Conservation (phyloP, 345 rosid genomes). For the Murraya koenigii region DNA sequence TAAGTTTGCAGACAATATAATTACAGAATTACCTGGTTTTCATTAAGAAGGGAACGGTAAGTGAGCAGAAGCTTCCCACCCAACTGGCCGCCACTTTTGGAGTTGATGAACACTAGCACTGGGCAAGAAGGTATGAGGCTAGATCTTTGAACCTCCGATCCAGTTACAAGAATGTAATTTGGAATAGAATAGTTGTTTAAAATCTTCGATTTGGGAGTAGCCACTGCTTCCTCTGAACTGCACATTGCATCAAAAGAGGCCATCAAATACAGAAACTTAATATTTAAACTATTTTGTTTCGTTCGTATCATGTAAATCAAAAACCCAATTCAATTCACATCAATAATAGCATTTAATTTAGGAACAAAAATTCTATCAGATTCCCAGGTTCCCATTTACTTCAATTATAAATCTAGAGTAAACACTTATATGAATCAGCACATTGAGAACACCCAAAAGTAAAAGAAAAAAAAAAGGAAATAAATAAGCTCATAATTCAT, state of each 20-base stretch:
- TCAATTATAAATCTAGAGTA: background rate
- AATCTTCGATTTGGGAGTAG: background rate
- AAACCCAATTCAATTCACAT: background rate
- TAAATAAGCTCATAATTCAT: background rate
- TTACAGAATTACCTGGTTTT: constrained; percentile 51
- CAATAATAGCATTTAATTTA: background rate
- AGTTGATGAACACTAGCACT: constrained; percentile 60
- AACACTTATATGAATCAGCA: background rate
- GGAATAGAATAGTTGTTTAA: constrained; percentile 41
- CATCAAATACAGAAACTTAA: constrained; percentile 1
- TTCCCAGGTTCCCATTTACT: background rate
- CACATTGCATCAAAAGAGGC: background rate
- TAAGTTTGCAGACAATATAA: background rate
- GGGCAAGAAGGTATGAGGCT: constrained; percentile 43
- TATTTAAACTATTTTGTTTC: background rate
- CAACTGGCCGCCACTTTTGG: constrained; percentile 78
- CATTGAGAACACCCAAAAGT: background rate
- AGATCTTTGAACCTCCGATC: constrained; percentile 15
- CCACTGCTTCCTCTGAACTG: constrained; percentile 19
- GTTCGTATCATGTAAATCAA: background rate
- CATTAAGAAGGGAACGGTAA: constrained; percentile 49
- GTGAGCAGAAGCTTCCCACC: constrained; percentile 58
- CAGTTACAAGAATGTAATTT: constrained; percentile 40
- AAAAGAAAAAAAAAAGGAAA: background rate
- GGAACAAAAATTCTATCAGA: background rate